Evolutionary conservation across 768 basidiomycete species (phyloP).

Genomic region (Clitopilus hobsonii): DNA sequence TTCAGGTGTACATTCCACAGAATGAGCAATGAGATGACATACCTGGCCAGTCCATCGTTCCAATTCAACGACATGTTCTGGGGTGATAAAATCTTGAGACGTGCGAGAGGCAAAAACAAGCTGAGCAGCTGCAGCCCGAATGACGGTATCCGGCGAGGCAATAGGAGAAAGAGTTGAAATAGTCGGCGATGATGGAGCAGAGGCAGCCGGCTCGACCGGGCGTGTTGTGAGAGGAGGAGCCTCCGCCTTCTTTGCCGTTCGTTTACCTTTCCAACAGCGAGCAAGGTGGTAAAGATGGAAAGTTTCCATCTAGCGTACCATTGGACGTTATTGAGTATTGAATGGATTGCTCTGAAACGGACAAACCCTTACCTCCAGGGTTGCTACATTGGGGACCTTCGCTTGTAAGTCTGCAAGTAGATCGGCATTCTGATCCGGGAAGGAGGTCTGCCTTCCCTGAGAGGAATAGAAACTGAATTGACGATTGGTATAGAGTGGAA

Average conservation of each 20-base stretch:
- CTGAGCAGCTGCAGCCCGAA: slow-evolving; percentile 75
- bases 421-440: slow-evolving; percentile 65
- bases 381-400: slow-evolving; percentile 49
- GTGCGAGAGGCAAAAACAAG: slow-evolving; percentile 79
- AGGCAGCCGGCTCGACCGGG: slow-evolving; percentile 35
- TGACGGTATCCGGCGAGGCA: slow-evolving; percentile 30
- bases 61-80: slow-evolving; percentile 50
- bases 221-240: slow-evolving; percentile 40
- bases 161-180: slow-evolving; percentile 13
- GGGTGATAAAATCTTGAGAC: slow-evolving; percentile 72
- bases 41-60: slow-evolving; percentile 61
- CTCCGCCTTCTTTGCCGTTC: slow-evolving; percentile 14
- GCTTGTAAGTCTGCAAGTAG: slow-evolving; percentile 54
- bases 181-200: slow-evolving; percentile 18
- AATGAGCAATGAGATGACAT: slow-evolving; percentile 9
- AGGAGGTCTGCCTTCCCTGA: slow-evolving; percentile 79
- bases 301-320: slow-evolving; percentile 94
- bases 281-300: slow-evolving; percentile 81
- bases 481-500: slow-evolving; percentile 4
- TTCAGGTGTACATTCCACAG: slow-evolving; percentile 6
- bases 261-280: slow-evolving; percentile 52
- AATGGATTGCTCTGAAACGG: too few species aligned
- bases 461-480: slow-evolving; percentile 74
- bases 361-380: slow-evolving; percentile 58
- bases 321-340: slow-evolving; percentile 1